Conservation (phyloP, 805 yeast genomes). For the Metschnikowia hibisci region DNA sequence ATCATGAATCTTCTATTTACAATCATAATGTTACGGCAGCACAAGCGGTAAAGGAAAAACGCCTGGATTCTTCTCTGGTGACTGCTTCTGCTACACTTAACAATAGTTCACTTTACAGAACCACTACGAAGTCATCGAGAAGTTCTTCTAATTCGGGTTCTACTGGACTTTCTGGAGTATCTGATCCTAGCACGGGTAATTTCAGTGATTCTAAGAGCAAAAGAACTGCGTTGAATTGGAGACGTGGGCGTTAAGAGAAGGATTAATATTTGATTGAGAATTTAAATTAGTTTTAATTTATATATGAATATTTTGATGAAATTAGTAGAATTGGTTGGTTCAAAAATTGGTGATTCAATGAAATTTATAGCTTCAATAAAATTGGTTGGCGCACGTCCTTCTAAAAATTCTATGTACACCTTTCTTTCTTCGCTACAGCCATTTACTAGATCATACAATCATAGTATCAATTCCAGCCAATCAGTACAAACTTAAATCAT, state of each 20-base stretch:
- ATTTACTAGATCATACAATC: no score
- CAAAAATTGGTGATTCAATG: neutral
- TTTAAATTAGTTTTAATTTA: no score
- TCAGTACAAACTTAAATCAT: no score
- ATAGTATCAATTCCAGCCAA: no score
- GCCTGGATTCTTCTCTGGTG: constrained; percentile 1
- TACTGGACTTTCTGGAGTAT: constrained; percentile 9
- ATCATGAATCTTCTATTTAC: constrained; percentile 27
- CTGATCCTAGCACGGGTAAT: constrained; percentile 11
- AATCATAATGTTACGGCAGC: constrained; percentile 20
- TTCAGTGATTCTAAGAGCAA: constrained; percentile 17
- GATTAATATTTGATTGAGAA: neutral
- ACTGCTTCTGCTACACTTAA: constrained; percentile 5
- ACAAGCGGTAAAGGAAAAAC: constrained; percentile 12
- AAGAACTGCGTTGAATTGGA: constrained; percentile 40
- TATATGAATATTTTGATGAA: neutral
- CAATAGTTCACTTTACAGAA: constrained; percentile 12
- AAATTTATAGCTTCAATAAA: no score
- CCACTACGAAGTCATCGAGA: constrained; percentile 18
- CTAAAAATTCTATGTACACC: no score
- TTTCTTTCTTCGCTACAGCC: no score
- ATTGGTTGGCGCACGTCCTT: no score
- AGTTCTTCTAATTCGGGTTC: constrained; percentile 13
- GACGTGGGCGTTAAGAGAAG: constrained; percentile 14
- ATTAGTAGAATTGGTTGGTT: no score